These are phyloP conservation scores for Fusarium verrucosum DNA, from an alignment of 2,329 filamentous ascomycete species.

Conservation along the genomic window DNA sequence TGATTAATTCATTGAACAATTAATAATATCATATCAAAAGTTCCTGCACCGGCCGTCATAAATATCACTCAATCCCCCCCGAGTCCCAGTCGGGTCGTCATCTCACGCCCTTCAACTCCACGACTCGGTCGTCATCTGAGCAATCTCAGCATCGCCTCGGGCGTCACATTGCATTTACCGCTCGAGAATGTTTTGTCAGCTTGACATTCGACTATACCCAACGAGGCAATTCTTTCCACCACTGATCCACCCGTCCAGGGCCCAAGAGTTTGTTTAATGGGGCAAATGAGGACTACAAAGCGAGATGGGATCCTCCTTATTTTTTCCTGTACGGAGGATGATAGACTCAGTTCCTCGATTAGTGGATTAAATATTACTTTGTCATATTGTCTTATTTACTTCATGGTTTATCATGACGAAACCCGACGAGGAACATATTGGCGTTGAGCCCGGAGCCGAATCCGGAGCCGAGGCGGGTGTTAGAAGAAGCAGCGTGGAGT, in stretches of 20 bases:
- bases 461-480: too few species aligned
- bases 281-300: slow-evolving; percentile 19
- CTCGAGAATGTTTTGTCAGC: slow-evolving; percentile 27
- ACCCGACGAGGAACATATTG: slow-evolving; percentile 28
- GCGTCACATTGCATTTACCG: slow-evolving; percentile 10
- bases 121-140: slow-evolving; percentile 13
- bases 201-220: slow-evolving; percentile 15
- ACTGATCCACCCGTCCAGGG: slow-evolving; percentile 17
- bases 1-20: slow-evolving; percentile 2
- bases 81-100: slow-evolving; percentile 16
- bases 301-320: slow-evolving; percentile 9
- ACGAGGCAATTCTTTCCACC: slow-evolving; percentile 12
- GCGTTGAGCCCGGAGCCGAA: not conserved
- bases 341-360: not conserved
- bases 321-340: not conserved
- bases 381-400: not conserved
- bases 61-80: not conserved
- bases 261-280: slow-evolving; percentile 12
- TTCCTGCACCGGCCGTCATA: slow-evolving; percentile 10
- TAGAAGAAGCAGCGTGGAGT: slow-evolving; percentile 4
- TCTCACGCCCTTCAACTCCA: slow-evolving; percentile 25
- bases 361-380: not conserved
- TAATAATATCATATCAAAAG: not conserved
- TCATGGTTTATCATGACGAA: slow-evolving; percentile 6
- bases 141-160: slow-evolving; percentile 6